phyloP scores from a whole-genome alignment of 75 land plant genomes.

The Picea glauca region DNA sequence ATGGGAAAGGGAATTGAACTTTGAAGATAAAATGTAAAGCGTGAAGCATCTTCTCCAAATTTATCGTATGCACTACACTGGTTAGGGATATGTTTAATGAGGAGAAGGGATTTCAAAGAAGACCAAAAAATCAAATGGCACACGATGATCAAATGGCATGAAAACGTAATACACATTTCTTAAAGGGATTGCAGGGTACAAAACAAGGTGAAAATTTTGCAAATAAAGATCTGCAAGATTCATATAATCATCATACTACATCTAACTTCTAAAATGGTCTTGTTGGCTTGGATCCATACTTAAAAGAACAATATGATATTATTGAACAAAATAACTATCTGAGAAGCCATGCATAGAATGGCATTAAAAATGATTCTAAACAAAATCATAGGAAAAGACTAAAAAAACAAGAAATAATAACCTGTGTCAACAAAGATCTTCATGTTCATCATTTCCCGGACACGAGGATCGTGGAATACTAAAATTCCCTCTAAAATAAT shows the following conservation, averaged over 20 bases:
- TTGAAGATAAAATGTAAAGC: no score
- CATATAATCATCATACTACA: not conserved
- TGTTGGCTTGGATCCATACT: not conserved
- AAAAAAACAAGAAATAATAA: slow-evolving; percentile 19
- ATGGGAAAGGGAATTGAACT: no score
- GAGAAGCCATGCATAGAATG: not conserved
- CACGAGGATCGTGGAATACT: slow-evolving; percentile 86
- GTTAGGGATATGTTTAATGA: not conserved
- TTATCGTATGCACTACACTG: not conserved
- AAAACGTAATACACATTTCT: not conserved
- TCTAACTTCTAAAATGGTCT: not conserved
- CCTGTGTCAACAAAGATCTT: slow-evolving; percentile 99
- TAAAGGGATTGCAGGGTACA: not conserved
- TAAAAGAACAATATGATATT: not conserved
- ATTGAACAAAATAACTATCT: not conserved
- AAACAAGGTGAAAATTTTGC: not conserved
- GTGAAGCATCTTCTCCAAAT: no score
- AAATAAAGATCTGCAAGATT: not conserved
- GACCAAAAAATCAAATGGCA: not conserved
- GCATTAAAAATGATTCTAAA: not conserved
- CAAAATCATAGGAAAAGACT: not conserved
- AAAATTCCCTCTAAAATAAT: slow-evolving; percentile 94
- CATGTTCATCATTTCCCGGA: slow-evolving; percentile 92
- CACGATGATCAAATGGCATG: not conserved
- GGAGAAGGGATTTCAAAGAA: not conserved